Evolutionary conservation across 2,329 filamentous ascomycete genomes (phyloP), one percentile per base, ranked within the genome.

Genomic region (Trichophyton mentagrophytes): DNA sequence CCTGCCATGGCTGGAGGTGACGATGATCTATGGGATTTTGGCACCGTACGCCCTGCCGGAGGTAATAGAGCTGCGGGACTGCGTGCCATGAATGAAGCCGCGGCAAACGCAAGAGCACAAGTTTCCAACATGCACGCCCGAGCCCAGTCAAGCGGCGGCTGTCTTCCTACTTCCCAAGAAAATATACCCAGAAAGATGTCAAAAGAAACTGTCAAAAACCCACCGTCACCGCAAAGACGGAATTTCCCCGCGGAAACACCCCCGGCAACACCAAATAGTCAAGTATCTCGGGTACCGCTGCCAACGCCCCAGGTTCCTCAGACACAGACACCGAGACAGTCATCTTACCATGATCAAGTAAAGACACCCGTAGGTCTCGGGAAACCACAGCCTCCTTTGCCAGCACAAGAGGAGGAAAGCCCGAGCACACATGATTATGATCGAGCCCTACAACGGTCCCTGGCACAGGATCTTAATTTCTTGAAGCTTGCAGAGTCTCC

Each of bases 1-100:
- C 68, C 71, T 58, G 66, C 73, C 58, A 68, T 72, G 64, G 72
- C 75, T n/a, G 73, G 78, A 0, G 81, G 85, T 61, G 81, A 87
- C 38, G 89, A 96, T 71, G 93, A 97, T 72, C 84, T 97, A 70
- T 99, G 93, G 93, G 93, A 99, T 73, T 99, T 99, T 77, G 93
- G 93, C 49, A 99, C 93, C 0, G 89, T 99, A 59, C 83, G 91
- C 61, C 85, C 95, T 4, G 85, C 86, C n/a, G 83, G 82, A 36
- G 84, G 86, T 60, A 81, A 83, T 30, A 84, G 85, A 63, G 80
- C 80, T 33, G 70, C 82, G 53, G 86, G 86, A 2, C 77, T 89
- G 57, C 81, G 87, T 66, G 79, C 85, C 0, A 84, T 96, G 85
- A 90, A 89, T 65, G 89, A 91, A 63, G 86, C 87, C 36, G 87